phyloP scores from a whole-genome alignment of 2,329 filamentous ascomycete genomes.

The Venturia pyrina region DNA sequence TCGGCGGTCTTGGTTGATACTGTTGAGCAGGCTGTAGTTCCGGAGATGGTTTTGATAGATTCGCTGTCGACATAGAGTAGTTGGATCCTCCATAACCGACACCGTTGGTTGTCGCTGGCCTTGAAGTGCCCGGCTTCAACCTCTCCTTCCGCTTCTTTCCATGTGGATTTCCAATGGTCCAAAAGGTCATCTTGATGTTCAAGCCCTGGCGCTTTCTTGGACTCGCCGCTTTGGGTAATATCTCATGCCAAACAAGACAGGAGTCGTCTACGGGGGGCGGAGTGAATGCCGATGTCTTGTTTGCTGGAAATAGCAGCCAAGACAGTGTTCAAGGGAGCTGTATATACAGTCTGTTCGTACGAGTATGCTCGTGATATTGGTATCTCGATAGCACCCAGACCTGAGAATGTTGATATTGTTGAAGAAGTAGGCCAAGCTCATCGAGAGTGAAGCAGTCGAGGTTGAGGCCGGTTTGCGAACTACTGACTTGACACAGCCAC shows the following conservation, averaged over 20 bases:
- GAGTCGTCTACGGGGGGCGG: background rate
- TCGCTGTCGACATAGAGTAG: background rate
- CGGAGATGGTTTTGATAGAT: background rate
- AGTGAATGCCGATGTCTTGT: background rate
- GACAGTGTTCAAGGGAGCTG: no score
- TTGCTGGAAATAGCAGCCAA: background rate
- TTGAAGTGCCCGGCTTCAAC: background rate
- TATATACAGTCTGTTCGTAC: no score
- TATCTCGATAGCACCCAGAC: background rate
- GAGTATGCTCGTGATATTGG: background rate
- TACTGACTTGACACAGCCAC: background rate
- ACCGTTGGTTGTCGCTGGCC: background rate
- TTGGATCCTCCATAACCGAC: slow-evolving; percentile 4
- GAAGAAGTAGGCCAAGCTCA: background rate
- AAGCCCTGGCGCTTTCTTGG: background rate
- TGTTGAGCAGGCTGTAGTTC: background rate
- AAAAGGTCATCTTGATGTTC: background rate
- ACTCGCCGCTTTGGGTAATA: background rate
- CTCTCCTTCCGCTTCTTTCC: background rate
- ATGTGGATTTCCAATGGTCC: background rate
- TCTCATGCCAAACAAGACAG: background rate
- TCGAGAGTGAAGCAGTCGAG: background rate
- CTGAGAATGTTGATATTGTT: background rate
- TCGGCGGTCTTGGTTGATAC: background rate
- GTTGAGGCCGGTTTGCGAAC: background rate